Evolutionary conservation across 164 flowering plant species (phyloP).

Genomic region (Tetrastigma voinierianum): DNA sequence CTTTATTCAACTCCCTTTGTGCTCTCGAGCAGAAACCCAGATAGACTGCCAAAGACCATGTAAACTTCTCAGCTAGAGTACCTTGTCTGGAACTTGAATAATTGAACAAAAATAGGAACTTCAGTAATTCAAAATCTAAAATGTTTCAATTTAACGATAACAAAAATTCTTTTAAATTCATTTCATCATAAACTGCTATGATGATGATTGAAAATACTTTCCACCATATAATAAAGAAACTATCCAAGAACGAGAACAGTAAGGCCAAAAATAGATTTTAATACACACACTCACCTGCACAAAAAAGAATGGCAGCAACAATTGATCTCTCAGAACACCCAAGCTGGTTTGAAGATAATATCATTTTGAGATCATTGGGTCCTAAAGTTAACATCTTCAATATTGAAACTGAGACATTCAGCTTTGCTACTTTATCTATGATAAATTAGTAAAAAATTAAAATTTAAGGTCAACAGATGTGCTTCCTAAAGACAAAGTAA

Average conservation of each 20-base stretch:
- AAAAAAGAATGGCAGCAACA: constrained; percentile 79
- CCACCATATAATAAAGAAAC: background rate
- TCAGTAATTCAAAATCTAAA: no score
- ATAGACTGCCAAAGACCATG: constrained; percentile 64
- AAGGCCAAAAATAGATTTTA: background rate
- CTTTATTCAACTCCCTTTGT: constrained; percentile 90
- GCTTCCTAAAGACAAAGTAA: background rate
- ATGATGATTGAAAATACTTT: background rate
- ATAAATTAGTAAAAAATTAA: background rate
- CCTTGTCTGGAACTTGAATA: no score
- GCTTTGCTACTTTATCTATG: background rate
- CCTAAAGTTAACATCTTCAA: constrained; percentile 39
- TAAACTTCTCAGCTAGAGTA: background rate
- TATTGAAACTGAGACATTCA: background rate
- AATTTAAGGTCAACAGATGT: background rate
- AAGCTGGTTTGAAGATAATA: constrained; percentile 63
- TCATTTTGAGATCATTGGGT: constrained; percentile 93
- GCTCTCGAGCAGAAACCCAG: constrained; percentile 71
- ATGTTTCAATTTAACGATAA: no score
- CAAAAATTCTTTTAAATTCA: no score
- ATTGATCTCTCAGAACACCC: constrained; percentile 91
- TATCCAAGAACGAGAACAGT: background rate
- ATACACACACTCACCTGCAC: constrained; percentile 29
- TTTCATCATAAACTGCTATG: background rate
- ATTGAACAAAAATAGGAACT: no score